Evolutionary conservation across 164 flowering plant genomes (phyloP).

Genomic region (Liriodendron chinense): DNA sequence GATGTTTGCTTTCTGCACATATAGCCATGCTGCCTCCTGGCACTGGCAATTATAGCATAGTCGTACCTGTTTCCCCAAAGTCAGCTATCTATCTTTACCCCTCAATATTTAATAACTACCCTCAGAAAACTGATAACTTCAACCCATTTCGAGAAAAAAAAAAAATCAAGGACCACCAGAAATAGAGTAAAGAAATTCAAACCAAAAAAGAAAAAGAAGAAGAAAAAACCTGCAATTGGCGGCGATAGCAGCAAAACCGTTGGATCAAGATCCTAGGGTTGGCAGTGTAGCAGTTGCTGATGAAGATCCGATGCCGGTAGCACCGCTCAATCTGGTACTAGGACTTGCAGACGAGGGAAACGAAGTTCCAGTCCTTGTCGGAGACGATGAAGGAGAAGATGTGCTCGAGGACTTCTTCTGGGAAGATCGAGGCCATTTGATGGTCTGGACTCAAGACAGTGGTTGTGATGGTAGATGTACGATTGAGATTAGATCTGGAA

Average conservation of each 20-base stretch:
- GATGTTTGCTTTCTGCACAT: too few species aligned
- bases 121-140: too few species aligned
- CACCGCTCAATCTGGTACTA: conserved; percentile 80
- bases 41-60: too few species aligned
- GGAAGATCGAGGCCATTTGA: conserved; percentile 53
- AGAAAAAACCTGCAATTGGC: conserved; percentile 68
- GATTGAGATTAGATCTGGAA: neutral
- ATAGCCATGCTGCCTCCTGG: too few species aligned
- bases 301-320: conserved; percentile 52
- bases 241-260: conserved; percentile 81
- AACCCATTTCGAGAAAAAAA: too few species aligned
- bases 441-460: neutral
- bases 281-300: conserved; percentile 85
- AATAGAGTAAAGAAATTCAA: neutral
- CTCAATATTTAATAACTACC: too few species aligned
- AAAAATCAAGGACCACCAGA: neutral
- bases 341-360: conserved; percentile 75
- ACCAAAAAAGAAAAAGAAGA: neutral
- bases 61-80: too few species aligned
- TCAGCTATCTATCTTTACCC: too few species aligned
- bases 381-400: conserved; percentile 62
- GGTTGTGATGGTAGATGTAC: too few species aligned
- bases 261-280: conserved; percentile 41
- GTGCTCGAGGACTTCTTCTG: conserved; percentile 86
- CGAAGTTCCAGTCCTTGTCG: conserved; percentile 63